Conservation (phyloP, 2,329 filamentous ascomycete genomes). For the Pestalotiopsis sp. region DNA sequence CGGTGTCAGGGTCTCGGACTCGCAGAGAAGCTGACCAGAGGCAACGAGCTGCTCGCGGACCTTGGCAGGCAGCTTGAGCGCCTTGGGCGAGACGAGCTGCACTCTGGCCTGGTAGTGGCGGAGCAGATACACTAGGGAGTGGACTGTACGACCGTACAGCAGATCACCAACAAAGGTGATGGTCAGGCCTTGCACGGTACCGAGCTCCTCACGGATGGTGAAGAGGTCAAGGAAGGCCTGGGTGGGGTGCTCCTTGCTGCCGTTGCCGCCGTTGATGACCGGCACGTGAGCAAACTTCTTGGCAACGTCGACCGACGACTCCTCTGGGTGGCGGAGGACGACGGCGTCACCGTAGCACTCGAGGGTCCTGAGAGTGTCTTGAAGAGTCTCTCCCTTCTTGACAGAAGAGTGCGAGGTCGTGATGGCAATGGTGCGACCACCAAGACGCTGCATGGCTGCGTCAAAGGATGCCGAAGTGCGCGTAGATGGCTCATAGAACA, state of each 20-base stretch:
- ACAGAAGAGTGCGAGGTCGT: constrained; percentile 85
- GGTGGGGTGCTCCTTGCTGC: constrained; percentile 93
- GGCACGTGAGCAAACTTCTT: constrained; percentile 88
- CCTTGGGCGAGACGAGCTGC: constrained; percentile 85
- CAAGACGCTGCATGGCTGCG: constrained; percentile 96
- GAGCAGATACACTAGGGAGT: constrained; percentile 92
- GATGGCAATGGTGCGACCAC: constrained; percentile 82
- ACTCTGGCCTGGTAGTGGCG: constrained; percentile 94
- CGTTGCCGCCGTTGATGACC: constrained; percentile 96
- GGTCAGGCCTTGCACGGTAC: constrained; percentile 91
- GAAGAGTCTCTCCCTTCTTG: constrained; percentile 90
- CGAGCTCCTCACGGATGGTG: constrained; percentile 96
- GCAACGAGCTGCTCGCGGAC: constrained; percentile 72
- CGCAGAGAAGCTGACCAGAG: constrained; percentile 76
- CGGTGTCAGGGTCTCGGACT: constrained; percentile 78
- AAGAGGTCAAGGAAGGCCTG: constrained; percentile 98
- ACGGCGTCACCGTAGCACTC: constrained; percentile 94
- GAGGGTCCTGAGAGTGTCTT: constrained; percentile 91
- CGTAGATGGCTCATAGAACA: constrained; percentile 98
- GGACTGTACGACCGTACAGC: constrained; percentile 89
- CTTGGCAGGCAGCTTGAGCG: constrained; percentile 74
- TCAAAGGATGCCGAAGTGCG: constrained; percentile 96
- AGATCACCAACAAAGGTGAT: constrained; percentile 97
- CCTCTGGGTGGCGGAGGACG: constrained; percentile 91
- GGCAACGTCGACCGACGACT: constrained; percentile 78